A percentile compares a stretch with the other conserved stretches of the same genome.
These are phyloP conservation scores for Clavispora carvajalis DNA, from an alignment of 805 yeast genomes.

Conservation along the genomic window DNA sequence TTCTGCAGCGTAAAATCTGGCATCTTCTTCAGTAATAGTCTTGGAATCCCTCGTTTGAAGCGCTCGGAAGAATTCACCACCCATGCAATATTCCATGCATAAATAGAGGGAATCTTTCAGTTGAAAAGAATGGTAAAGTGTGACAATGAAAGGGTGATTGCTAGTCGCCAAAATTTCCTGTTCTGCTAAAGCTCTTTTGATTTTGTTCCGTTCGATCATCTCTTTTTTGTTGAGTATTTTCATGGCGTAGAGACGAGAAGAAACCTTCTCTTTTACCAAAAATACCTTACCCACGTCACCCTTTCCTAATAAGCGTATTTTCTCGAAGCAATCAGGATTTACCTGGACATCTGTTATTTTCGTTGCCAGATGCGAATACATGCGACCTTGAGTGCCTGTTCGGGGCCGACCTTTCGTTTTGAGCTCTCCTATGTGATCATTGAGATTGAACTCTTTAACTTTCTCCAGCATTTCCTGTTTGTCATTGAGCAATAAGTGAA, in stretches of 20 bases:
- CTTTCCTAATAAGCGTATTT: constrained; percentile 83
- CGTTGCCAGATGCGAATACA: constrained; percentile 70
- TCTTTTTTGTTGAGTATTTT: constrained; percentile 85
- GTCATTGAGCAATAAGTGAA: constrained; percentile 29
- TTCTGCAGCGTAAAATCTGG: constrained; percentile 91
- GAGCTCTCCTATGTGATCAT: constrained; percentile 42
- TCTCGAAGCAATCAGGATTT: constrained; percentile 81
- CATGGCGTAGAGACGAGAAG: constrained; percentile 82
- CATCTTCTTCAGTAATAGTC: constrained; percentile 82
- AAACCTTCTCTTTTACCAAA: constrained; percentile 74
- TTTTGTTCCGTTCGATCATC: constrained; percentile 92
- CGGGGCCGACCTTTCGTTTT: constrained; percentile 31
- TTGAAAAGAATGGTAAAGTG: constrained; percentile 92
- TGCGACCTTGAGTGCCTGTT: constrained; percentile 44
- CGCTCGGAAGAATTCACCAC: constrained; percentile 97
- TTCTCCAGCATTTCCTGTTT: constrained; percentile 9
- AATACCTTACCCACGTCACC: constrained; percentile 98
- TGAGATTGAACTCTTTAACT: constrained; percentile 40
- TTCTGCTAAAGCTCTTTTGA: constrained; percentile 91
- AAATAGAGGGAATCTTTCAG: constrained; percentile 85
- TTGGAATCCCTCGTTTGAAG: constrained; percentile 84
- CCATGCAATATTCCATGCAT: constrained; percentile 99
- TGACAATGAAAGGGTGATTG: constrained; percentile 95
- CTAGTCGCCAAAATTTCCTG: constrained; percentile 94
- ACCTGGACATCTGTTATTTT: constrained; percentile 76